Percentiles rank a stretch among this genome's conserved stretches.
Evolutionary conservation across 495 filamentous ascomycete species (phyloP).

Genomic region (Neurospora sp.): DNA sequence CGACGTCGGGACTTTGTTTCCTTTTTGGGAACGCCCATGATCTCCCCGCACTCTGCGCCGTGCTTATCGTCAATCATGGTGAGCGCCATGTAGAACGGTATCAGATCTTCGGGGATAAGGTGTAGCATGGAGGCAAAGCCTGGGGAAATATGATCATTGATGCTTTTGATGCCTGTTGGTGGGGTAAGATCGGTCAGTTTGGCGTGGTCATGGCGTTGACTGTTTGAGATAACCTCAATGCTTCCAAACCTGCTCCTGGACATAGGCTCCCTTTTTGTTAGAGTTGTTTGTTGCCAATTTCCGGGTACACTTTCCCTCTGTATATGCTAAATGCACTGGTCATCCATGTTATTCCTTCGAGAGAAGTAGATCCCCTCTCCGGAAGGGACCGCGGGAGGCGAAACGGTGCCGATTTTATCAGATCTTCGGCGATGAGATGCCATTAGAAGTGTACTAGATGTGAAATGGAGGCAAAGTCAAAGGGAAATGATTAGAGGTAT

Average conservation of each 20-base stretch:
- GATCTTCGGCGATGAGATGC: background rate
- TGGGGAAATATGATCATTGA: background rate
- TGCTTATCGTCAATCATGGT: background rate
- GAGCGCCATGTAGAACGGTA: background rate
- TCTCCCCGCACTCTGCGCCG: background rate
- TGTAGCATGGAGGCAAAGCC: background rate
- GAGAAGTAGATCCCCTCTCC: background rate
- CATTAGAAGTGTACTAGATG: background rate
- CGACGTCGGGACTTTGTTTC: constrained; percentile 11
- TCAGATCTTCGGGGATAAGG: background rate
- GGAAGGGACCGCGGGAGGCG: no score
- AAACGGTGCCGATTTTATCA: background rate
- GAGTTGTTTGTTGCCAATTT: no score
- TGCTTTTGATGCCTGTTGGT: background rate
- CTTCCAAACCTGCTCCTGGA: no score
- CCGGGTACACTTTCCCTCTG: no score
- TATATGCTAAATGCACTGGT: no score
- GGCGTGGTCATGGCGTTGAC: background rate
- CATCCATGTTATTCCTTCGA: background rate
- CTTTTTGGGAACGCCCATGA: constrained; percentile 2
- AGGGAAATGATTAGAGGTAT: background rate
- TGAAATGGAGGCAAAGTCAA: background rate
- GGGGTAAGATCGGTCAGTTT: background rate
- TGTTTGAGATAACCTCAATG: no score
- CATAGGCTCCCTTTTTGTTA: no score